Base-by-base conservation (phyloP, 2,329 filamentous ascomycete genomes). In the Tolypocladium tropicale region DNA sequence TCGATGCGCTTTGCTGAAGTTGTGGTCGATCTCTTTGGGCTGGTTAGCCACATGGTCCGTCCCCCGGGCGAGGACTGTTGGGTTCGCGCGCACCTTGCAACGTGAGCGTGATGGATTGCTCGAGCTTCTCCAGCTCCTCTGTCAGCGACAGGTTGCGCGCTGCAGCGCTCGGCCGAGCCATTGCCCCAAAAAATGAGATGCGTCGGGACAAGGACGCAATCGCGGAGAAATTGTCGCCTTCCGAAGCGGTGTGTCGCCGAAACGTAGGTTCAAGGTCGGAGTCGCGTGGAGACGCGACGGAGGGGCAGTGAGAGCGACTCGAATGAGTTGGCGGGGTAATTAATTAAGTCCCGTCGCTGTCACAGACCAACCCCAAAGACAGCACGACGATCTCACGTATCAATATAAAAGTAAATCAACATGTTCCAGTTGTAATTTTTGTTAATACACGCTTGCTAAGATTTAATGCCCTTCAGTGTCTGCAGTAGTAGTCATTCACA, bases 61-160 rank as follows among this genome's bases (percentile, higher is more conserved):
- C 21, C 30, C 62, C 54, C 58, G 56, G n/a, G 59, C 51, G 18
- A 30, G 43, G 34, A 9, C 0, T 14, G 21, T 11, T 28, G 49
- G 30, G 25, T 50, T n/a, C n/a, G n/a, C 5, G 46, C 64, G 57
- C 70, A 88, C 90, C 90, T 85, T 97, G 94, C 25, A 99, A 78
- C 0, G 93, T 97, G 43, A 97, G 78, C 0, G 94, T 99, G 64
- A 99, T 97, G 25, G 90, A 95, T 70, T 99, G 94, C 71, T 99
- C 94, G 4, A 99, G 78, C 71, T 88, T 92, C 74, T 99, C 94
- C 54, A 99, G 79, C 78, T 99, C 94, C 69, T 99, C 94, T 0
- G 93, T 96, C 58, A 96, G 78, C 6, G 90, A 90, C 58, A 97
- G 76, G 52, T 74, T 79, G 59, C 82, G 75, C 46, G 77, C 71